phyloP scores from a whole-genome alignment of 2,329 filamentous ascomycete genomes.

The Stachybotrys chartarum region DNA sequence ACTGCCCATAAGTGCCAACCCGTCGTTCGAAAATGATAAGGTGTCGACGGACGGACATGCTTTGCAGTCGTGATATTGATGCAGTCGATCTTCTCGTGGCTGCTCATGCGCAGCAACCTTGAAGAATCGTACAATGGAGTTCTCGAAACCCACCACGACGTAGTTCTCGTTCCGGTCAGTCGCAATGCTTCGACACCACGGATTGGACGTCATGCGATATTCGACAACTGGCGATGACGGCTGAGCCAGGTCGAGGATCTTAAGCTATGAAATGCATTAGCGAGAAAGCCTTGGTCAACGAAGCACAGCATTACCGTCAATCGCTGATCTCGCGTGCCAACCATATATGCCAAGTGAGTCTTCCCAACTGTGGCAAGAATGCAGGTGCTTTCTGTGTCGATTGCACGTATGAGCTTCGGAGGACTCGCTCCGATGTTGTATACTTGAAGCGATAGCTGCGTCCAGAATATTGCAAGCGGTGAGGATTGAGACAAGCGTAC shows the following conservation, averaged over 20 bases:
- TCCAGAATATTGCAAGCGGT: conserved; percentile 29
- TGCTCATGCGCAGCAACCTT: conserved; percentile 24
- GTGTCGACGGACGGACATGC: conserved; percentile 30
- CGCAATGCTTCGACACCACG: conserved; percentile 30
- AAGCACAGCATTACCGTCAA: conserved; percentile 21
- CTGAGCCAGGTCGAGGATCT: conserved; percentile 27
- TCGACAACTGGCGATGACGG: conserved; percentile 22
- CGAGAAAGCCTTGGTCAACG: neutral
- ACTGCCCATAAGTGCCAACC: conserved; percentile 28
- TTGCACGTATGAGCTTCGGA: conserved; percentile 21
- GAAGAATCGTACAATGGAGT: conserved; percentile 30
- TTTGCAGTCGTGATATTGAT: conserved; percentile 26
- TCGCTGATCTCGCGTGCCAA: conserved; percentile 31
- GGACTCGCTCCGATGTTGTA: conserved; percentile 30
- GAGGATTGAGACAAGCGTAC: conserved; percentile 30
- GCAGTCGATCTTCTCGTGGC: conserved; percentile 28
- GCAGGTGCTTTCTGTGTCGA: conserved; percentile 29
- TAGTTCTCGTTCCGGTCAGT: conserved; percentile 31
- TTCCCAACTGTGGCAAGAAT: conserved; percentile 28
- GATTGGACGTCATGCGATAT: conserved; percentile 28
- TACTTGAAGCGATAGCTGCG: conserved; percentile 26
- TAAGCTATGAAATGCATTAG: conserved; percentile 17
- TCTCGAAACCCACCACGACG: conserved; percentile 32
- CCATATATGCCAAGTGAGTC: conserved; percentile 28
- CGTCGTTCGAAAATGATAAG: conserved; percentile 30